Base-by-base conservation (phyloP, 805 yeast genomes). In the Pichia exigua region DNA sequence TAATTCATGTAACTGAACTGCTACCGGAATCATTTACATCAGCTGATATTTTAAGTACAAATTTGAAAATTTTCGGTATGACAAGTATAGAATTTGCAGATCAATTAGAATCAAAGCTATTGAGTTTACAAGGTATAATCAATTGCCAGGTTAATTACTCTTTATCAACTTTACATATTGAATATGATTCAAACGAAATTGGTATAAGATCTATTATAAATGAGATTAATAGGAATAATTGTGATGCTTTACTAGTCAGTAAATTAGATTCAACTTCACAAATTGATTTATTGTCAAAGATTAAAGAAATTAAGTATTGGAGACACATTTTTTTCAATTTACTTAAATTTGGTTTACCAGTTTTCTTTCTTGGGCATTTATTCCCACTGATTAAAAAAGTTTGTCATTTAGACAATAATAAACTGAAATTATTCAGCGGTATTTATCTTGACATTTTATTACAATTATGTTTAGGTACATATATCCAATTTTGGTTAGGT, bases 241-340 rank as follows among this genome's bases (percentile, higher is more conserved):
- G 82, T 52, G 77, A 75, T 40, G 88, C 85, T 11, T 32, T 67
- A 61, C 47, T 77, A 18, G 55, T 67, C 51, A 72, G 72, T 56
- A 70, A 76, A 13, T 62, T 83, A 5, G 87, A 85, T 63, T 80
- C 79, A 56, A 66, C 80, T 4, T 73, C 85, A 4, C 98, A 94
- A 65, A 63, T 92, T 42, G 81, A 78, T 41, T 65, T 86, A 1
- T 71, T 94, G 28, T 74, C 87, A 1, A 81, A 87, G 58, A 73
- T 77, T 10, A 80, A 82, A 58, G 97, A 92, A 56, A 82, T 87
- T 44, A 68, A 72, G 47, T 79, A 76, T 60, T 94, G 97, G 95
- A 76, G 74, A 53, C 56, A 65, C 11, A 82, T 74, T 53, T 78
- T 86, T 53, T 54, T 78, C 49, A 73, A 68, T 47, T 65, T 90